Evolutionary conservation across 1,284 basidiomycete species (phyloP), one percentile per base, ranked within the genome.

Genomic region (Sporisorium iseilematis-ciliati): DNA sequence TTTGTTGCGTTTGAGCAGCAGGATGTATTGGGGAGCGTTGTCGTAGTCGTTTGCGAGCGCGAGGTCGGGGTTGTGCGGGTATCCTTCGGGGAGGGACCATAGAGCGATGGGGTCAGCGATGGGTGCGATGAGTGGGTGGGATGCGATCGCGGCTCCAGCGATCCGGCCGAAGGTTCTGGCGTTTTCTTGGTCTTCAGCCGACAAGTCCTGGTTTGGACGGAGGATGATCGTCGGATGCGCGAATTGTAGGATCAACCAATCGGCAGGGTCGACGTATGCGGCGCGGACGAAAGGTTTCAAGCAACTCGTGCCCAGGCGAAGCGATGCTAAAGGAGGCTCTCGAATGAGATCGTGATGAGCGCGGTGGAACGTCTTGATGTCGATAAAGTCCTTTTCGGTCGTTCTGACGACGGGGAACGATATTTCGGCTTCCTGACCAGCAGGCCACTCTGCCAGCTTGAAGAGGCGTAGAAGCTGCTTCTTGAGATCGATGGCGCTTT

Each of bases 221-320:
- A 20, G 18, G 21, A 7, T 7, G 4, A 42, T 43, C 6, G 16
- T 29, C 0, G 62, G 62, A 41, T 65, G 56, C 0, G 50, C 5
- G 49, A 54, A 57, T 40, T 65, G 63, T 2, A 65, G 2, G 2
- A 58, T 6, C 3, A 65, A 35, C 20, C 29, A 55, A 4, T 56
- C 21, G 5, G 1, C 14, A 2, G 50, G 16, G 7, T 58, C 40
- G 4, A 65, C 33, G 31, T 38, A 65, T 1, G 63, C 63, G 1
- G n/a, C 26, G 40, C 49, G 52, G 0, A 42, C 3, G n/a, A 38
- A 59, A 4, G 57, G 57, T 5, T 10, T 16, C 7, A 64, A 23
- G n/a, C n/a, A n/a, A n/a, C n/a, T n/a, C n/a, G n/a, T n/a, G n/a
- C n/a, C n/a, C n/a, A n/a, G n/a, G n/a, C n/a, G n/a, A n/a, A n/a